Conservation (phyloP, 116 monocot genomes). For the Posidonia oceanica region DNA sequence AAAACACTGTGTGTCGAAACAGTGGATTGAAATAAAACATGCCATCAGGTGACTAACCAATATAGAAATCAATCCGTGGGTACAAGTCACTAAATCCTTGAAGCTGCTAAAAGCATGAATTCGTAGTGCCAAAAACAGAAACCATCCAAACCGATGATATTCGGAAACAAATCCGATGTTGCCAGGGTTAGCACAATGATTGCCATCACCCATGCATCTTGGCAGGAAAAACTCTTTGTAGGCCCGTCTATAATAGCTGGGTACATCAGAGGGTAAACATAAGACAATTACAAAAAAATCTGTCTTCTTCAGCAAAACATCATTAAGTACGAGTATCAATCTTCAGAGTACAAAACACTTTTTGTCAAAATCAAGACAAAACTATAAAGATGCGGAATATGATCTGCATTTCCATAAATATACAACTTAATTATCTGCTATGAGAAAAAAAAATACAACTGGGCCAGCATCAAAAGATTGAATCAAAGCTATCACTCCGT, state of each 20-base stretch:
- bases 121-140: slow-evolving; percentile 79
- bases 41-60: slow-evolving; percentile 38
- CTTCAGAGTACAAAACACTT: no score
- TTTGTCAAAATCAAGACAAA: no score
- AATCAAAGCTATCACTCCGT: no score
- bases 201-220: slow-evolving; percentile 13
- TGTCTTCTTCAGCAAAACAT: no score
- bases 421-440: no score
- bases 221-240: slow-evolving; percentile 55
- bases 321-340: no score
- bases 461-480: no score
- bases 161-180: slow-evolving; percentile 32
- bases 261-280: not conserved
- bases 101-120: slow-evolving; percentile 49
- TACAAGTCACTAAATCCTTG: slow-evolving; percentile 84
- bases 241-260: slow-evolving; percentile 59
- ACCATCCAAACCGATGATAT: slow-evolving; percentile 87
- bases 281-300: not conserved
- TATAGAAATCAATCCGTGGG: slow-evolving; percentile 74
- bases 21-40: not conserved
- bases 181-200: slow-evolving; percentile 4
- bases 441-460: no score
- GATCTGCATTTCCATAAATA: no score
- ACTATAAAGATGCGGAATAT: no score
- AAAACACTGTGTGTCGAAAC: not conserved